These are phyloP conservation scores for Rhododendron ferrugineum DNA, from an alignment of 148 eudicot species.

Conservation along the genomic window DNA sequence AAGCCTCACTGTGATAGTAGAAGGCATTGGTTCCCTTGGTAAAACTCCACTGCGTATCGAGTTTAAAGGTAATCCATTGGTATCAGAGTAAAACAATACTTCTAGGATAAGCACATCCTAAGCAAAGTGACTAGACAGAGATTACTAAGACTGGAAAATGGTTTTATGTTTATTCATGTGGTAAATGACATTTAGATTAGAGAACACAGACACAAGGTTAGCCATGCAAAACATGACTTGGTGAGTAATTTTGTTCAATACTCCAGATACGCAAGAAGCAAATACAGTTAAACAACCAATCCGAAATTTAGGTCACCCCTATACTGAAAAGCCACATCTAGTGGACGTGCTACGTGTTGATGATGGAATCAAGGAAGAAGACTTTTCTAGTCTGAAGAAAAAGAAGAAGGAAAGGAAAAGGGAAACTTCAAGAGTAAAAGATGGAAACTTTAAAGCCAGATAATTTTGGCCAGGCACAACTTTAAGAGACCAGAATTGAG, in stretches of 20 bases:
- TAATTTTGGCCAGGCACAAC: not conserved
- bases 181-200: not conserved
- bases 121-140: not conserved
- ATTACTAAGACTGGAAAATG: not conserved
- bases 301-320: not conserved
- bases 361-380: not conserved
- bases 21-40: conserved; percentile 84
- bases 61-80: conserved; percentile 13
- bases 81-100: not conserved
- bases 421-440: not conserved
- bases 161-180: not conserved
- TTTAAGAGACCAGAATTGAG: not conserved
- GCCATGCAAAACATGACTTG: not conserved
- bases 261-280: not conserved
- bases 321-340: not conserved
- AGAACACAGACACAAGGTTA: not conserved
- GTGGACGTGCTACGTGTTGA: not conserved
- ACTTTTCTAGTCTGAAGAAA: not conserved
- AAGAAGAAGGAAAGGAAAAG: not conserved
- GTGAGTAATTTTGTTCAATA: not conserved
- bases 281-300: not conserved
- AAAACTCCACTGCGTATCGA: conserved; percentile 63
- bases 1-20: conserved; percentile 55
- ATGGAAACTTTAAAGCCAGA: not conserved
- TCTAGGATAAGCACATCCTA: not conserved